A percentile compares a stretch with the other conserved stretches of the same genome.
These are phyloP conservation scores for Eutrema yunnanense DNA, from an alignment of 345 rosid species.

Conservation along the genomic window DNA sequence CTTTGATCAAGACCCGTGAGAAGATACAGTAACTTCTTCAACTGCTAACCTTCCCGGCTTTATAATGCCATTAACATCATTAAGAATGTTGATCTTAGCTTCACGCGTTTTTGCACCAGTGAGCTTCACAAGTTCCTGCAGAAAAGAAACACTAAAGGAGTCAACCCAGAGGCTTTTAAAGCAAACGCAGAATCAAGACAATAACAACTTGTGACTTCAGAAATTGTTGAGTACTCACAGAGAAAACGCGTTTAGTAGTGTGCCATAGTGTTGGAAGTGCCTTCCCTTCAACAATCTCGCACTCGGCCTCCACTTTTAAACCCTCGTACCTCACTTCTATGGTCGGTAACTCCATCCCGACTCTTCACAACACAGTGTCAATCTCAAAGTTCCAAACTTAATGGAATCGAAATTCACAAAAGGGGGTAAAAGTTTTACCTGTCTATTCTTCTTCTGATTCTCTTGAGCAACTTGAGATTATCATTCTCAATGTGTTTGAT, in stretches of 20 bases:
- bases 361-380: slow-evolving; percentile 34
- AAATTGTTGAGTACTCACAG: slow-evolving; percentile 37
- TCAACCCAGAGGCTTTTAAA: not conserved
- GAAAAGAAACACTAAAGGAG: not conserved
- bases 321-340: slow-evolving; percentile 61
- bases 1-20: not conserved
- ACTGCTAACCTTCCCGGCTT: slow-evolving; percentile 60
- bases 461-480: slow-evolving; percentile 52
- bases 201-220: not conserved
- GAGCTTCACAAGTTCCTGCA: slow-evolving; percentile 43
- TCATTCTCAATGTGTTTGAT: slow-evolving; percentile 69
- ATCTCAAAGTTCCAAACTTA: not conserved
- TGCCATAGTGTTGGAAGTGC: slow-evolving; percentile 86
- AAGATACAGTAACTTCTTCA: not conserved
- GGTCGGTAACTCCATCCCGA: slow-evolving; percentile 60
- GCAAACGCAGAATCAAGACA: not conserved
- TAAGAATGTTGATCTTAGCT: slow-evolving; percentile 55
- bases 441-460: slow-evolving; percentile 51
- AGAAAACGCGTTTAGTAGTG: slow-evolving; percentile 36
- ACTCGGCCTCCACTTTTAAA: slow-evolving; percentile 58
- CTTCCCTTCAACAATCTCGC: slow-evolving; percentile 63
- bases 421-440: slow-evolving; percentile 27
- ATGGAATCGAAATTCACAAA: not conserved
- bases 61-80: slow-evolving; percentile 53
- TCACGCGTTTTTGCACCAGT: slow-evolving; percentile 35